Percentiles rank a stretch among this genome's conserved stretches.
Conservation (phyloP, 139 green algal genomes). For the Coelastrella sp. region DNA sequence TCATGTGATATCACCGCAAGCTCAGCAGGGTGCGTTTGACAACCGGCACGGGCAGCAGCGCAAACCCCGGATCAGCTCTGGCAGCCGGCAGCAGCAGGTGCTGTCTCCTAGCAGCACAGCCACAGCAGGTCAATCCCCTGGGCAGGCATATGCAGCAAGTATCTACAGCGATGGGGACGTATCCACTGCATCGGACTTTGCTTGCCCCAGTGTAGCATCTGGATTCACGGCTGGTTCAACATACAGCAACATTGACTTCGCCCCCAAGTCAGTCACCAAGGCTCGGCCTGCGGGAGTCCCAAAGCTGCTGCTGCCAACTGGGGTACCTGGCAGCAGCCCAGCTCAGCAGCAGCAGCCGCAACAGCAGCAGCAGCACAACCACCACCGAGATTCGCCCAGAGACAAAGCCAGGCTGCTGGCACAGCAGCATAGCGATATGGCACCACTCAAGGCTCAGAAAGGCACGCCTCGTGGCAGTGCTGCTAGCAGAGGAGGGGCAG, state of each 20-base stretch:
- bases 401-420: not conserved
- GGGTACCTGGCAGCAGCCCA: not conserved
- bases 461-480: slow-evolving; percentile 13
- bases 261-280: not conserved
- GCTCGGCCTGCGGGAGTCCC: not conserved
- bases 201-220: slow-evolving; percentile 17
- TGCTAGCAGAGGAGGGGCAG: not conserved
- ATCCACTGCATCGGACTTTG: slow-evolving; percentile 9
- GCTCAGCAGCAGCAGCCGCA: too few species aligned
- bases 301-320: not conserved
- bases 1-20: not conserved
- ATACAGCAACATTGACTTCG: slow-evolving; percentile 8
- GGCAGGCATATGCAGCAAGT: not conserved
- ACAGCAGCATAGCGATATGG: slow-evolving; percentile 20
- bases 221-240: slow-evolving; percentile 24
- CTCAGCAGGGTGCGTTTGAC: too few species aligned
- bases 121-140: not conserved
- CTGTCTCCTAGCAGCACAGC: too few species aligned
- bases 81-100: not conserved
- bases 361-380: too few species aligned
- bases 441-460: slow-evolving; percentile 13
- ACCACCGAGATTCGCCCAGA: not conserved
- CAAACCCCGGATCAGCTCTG: not conserved
- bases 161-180: not conserved
- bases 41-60: not conserved